Base-by-base conservation (phyloP, 2,329 filamentous ascomycete genomes). In the Penicillium sclerotiorum region DNA sequence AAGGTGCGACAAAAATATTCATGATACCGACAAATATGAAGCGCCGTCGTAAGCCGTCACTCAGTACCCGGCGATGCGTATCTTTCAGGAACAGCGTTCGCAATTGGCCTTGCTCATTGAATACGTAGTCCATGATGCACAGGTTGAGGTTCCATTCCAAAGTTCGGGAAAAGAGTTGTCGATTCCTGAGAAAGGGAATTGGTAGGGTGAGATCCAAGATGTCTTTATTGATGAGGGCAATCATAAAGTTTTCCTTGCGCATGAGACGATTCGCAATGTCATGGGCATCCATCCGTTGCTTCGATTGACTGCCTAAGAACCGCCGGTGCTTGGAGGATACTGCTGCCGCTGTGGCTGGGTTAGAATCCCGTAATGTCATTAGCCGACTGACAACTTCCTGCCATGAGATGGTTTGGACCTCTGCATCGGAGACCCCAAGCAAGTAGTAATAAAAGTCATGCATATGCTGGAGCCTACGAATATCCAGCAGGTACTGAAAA, bases 251-350 rank as follows among this genome's bases (percentile, higher is more conserved):
- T 56, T 96, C 93, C 65, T 90, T 88, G 51, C 94, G 87, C 94
- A 99, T 97, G 38, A 99, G 75, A 25, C 94, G 85, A 66, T 97
- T 99, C 6, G 94, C 94, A 68, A 99, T 97, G 65, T 96, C 94
- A 63, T 96, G 90, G 9, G 94, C 94, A 71, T 96, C 94, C 60
- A 99, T 86, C 55, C 93, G 83, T 72, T 97, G 90, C 69, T 96
- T 95, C 18, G 90, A 95, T 66, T 95, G 90, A 50, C 86, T 91
- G 38, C 89, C 88, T 55, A 93, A 79, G 51, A 82, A 83, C 56
- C 79, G 81, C 52, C 82, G 79, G 57, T 81, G 80, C 53, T 77
- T 74, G 9, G 81, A 75, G n/a, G 80, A 80, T 13, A 85, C 73
- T 15, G 80, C 81, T 7, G 80, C 77, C 1, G 83, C 83, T n/a